Base-by-base conservation (phyloP, 495 filamentous ascomycete species). In the Penicillium steckii region DNA sequence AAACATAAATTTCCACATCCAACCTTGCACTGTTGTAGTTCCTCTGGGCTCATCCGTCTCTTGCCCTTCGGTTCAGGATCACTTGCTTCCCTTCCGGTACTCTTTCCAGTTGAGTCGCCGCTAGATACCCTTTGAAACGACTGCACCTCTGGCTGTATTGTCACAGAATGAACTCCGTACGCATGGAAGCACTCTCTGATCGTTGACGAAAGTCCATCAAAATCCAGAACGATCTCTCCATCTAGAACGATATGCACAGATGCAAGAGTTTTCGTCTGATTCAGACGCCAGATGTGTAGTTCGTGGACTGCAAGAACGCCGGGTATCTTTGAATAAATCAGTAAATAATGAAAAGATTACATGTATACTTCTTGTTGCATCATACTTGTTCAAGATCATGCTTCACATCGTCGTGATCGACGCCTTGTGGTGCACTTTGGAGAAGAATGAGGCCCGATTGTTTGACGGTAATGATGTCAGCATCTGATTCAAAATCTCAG, bases 371-470 rank as follows among this genome's bases (percentile, higher is more conserved):
- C 17, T 8, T 17, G 4, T 21, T 22, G 13, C 5, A 3, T 1
- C 21, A 8, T 42, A 69, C 68, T 38, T 46, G 51, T 60, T 75
- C 67, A 1, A 78, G 54, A 48, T 95, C 90, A 48, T 86, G 80
- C 52, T 86, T 84, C 62, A 95, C 85, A 49, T 93, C 84, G 45
- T 85, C 81, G 41, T 88, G 73, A 33, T 84, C 78, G 59, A 95
- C 83, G 27, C 85, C 85, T 18, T 82, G 80, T 0, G 90, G 90
- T 0, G 88, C 90, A 23, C 88, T 89, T 69, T 95, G 86, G 0
- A 95, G 81, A 8, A 95, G 80, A 33, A 94, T 90, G 5, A 45
- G 41, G 10, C 75, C 70, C 21, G 59, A 60, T 21, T 62, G 59
- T 53, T 57, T 64, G 10, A 76, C 72, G 71, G 42, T 3, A 12